phyloP scores from a whole-genome alignment of 2,329 filamentous ascomycete species.

The Davidsoniella neocaledoniae region DNA sequence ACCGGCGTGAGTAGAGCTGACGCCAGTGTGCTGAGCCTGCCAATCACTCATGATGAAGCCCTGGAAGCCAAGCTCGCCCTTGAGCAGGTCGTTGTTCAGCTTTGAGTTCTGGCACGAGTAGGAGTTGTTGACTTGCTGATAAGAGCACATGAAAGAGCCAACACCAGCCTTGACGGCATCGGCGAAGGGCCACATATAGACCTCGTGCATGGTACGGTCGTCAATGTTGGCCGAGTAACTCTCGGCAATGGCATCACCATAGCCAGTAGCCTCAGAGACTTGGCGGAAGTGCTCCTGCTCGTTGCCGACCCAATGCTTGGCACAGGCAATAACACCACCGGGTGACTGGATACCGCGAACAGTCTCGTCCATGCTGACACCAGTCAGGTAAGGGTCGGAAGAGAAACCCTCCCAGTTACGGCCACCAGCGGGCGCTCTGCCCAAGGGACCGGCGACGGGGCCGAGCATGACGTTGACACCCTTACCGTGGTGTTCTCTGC shows the following conservation, averaged over 20 bases:
- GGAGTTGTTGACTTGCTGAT: slow-evolving; percentile 67
- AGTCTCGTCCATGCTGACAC: slow-evolving; percentile 52
- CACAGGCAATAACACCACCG: slow-evolving; percentile 66
- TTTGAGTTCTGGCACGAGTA: slow-evolving; percentile 68
- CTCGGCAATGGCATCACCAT: slow-evolving; percentile 46
- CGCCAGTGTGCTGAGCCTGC: slow-evolving; percentile 57
- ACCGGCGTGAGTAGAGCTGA: slow-evolving; percentile 49
- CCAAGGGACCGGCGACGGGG: slow-evolving; percentile 31
- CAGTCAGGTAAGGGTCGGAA: slow-evolving; percentile 59
- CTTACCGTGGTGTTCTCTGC: slow-evolving; percentile 52
- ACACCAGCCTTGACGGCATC: slow-evolving; percentile 55
- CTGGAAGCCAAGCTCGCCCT: slow-evolving; percentile 60
- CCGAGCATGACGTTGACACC: slow-evolving; percentile 56
- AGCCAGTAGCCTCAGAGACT: slow-evolving; percentile 32
- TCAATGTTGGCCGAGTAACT: slow-evolving; percentile 45
- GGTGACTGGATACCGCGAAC: slow-evolving; percentile 71
- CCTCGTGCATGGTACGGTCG: slow-evolving; percentile 57
- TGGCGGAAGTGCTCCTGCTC: slow-evolving; percentile 69
- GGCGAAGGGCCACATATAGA: slow-evolving; percentile 65
- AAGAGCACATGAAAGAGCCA: slow-evolving; percentile 48
- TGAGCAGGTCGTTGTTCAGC: slow-evolving; percentile 57
- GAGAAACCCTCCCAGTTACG: slow-evolving; percentile 52
- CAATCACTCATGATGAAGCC: slow-evolving; percentile 72
- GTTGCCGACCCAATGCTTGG: slow-evolving; percentile 60
- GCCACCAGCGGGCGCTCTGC: slow-evolving; percentile 28